These are phyloP conservation scores for Phytophthora sp. DNA, from an alignment of 352 stramenopile species.

Conservation along the genomic window DNA sequence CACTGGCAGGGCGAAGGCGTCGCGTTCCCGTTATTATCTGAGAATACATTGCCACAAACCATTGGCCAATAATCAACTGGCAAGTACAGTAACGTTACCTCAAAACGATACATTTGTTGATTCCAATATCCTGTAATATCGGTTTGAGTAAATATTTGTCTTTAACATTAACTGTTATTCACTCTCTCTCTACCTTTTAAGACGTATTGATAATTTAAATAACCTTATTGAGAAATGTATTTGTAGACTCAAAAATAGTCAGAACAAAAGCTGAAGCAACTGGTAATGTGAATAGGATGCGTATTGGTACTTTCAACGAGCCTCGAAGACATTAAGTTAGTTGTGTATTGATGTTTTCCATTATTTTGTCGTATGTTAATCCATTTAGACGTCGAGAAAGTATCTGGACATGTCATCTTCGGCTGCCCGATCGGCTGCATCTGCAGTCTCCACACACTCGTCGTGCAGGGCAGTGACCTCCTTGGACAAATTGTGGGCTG, in stretches of 20 bases:
- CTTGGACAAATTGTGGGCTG: conserved; percentile 23
- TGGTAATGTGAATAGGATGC: too few relatives aligned
- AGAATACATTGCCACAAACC: neutral
- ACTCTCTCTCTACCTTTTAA: too few relatives aligned
- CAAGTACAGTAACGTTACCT: too few relatives aligned
- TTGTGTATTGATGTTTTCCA: neutral
- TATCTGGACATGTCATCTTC: conserved; percentile 21
- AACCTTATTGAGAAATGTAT: too few relatives aligned
- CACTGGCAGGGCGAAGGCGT: too few relatives aligned
- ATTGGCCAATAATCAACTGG: too few relatives aligned
- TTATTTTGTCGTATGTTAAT: neutral
- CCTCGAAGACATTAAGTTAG: too few relatives aligned
- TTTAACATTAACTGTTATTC: too few relatives aligned
- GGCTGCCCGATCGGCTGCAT: neutral
- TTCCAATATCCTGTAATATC: too few relatives aligned
- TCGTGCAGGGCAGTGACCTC: conserved; percentile 20
- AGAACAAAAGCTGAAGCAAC: conserved; percentile 9
- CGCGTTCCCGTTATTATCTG: neutral
- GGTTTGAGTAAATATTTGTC: neutral
- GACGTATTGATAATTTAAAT: too few relatives aligned
- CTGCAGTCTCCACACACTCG: conserved; percentile 15
- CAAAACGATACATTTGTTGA: too few relatives aligned
- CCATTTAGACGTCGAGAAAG: conserved; percentile 20
- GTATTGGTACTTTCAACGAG: neutral
- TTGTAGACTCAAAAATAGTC: conserved; percentile 23